A percentile compares a stretch with the other conserved stretches of the same genome.
Conservation (phyloP, 768 basidiomycete species). For the Pisolithus tinctorius region DNA sequence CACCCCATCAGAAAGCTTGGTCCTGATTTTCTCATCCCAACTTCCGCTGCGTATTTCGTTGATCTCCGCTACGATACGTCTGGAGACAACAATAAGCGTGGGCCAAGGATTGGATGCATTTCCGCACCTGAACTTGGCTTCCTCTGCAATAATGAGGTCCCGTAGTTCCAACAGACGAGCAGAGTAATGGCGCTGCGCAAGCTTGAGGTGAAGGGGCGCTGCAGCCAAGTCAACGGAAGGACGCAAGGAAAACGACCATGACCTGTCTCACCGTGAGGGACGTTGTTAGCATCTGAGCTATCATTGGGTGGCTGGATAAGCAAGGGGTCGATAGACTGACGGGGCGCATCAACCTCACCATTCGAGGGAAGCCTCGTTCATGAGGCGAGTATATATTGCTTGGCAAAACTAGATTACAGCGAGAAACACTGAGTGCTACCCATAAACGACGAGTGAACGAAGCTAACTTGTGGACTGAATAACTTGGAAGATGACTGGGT, state of each 20-base stretch:
- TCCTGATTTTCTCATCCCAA: slow-evolving; percentile 50
- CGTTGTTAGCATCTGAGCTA: slow-evolving; percentile 45
- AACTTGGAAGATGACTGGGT: slow-evolving; percentile 47
- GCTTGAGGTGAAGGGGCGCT: slow-evolving; percentile 60
- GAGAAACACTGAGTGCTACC: slow-evolving; percentile 12
- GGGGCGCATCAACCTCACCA: slow-evolving; percentile 35
- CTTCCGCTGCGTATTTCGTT: slow-evolving; percentile 64
- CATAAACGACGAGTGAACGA: slow-evolving; percentile 5
- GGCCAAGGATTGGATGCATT: neutral
- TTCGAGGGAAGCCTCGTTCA: slow-evolving; percentile 63
- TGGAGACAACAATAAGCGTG: slow-evolving; percentile 18
- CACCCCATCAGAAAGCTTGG: slow-evolving; percentile 20
- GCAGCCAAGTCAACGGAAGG: slow-evolving; percentile 3
- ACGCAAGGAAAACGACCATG: neutral
- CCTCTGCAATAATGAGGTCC: slow-evolving; percentile 64
- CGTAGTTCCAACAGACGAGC: slow-evolving; percentile 67
- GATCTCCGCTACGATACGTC: slow-evolving; percentile 66
- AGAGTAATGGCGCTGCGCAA: slow-evolving; percentile 72
- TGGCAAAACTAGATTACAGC: slow-evolving; percentile 52
- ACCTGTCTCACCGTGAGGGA: slow-evolving; percentile 43
- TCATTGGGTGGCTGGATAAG: slow-evolving; percentile 3
- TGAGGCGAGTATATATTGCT: slow-evolving; percentile 56
- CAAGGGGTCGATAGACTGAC: slow-evolving; percentile 2
- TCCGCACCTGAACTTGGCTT: slow-evolving; percentile 69
- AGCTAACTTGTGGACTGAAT: slow-evolving; percentile 62